Evolutionary conservation across 176 grass and related monocot species (phyloP).

Genomic region (Stipa capillata): DNA sequence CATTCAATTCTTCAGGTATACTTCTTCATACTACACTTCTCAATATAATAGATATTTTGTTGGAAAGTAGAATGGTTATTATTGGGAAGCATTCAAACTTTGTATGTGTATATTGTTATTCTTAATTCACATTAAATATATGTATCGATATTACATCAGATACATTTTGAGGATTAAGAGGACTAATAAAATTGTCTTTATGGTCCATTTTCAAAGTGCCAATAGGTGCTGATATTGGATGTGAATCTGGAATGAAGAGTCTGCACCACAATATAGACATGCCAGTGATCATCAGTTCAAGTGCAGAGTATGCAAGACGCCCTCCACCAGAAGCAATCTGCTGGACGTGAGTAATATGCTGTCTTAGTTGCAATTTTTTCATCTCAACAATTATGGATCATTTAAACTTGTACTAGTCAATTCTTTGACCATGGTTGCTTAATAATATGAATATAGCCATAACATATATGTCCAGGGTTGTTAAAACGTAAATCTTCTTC

Average conservation of each 20-base stretch:
- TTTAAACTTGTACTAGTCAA: not conserved
- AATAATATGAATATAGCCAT: not conserved
- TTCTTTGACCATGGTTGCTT: not conserved
- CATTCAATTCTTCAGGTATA: conserved; percentile 16
- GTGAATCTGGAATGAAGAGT: not conserved
- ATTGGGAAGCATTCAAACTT: not conserved
- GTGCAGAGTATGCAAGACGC: conserved; percentile 8
- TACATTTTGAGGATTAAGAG: not conserved
- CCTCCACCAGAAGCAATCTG: not conserved
- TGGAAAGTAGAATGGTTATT: not conserved
- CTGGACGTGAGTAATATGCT: conserved; percentile 11
- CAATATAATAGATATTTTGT: not conserved
- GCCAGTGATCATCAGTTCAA: conserved; percentile 11
- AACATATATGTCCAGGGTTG: not conserved
- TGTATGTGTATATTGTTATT: not conserved
- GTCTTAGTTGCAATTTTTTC: not conserved
- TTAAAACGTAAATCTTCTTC: not conserved
- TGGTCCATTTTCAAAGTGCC: not conserved
- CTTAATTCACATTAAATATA: not conserved
- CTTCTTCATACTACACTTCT: not conserved
- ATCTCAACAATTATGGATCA: not conserved
- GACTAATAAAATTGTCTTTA: not conserved
- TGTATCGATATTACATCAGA: not conserved
- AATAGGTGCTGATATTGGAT: conserved; percentile 8
- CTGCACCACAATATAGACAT: not conserved